A percentile compares a stretch with the other conserved stretches of the same genome.
Evolutionary conservation across 1,139 yeast genomes (phyloP).

Genomic region (Geotrichum carabidarum): DNA sequence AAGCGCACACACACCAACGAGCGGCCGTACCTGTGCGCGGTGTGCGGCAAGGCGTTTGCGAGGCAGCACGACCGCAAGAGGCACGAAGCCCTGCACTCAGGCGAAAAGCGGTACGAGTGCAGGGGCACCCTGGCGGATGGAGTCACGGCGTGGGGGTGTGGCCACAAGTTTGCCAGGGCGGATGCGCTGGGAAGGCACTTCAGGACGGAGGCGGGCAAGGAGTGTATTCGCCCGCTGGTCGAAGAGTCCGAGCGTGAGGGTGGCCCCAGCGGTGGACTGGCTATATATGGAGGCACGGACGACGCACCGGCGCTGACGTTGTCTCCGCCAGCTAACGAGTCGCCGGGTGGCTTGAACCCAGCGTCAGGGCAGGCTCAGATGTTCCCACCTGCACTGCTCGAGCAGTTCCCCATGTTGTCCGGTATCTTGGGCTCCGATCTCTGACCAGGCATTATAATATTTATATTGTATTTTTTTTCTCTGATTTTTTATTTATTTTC

Average conservation of each 20-base stretch:
- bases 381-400: conserved; percentile 11
- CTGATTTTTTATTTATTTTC: no score
- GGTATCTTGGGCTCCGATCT: not conserved
- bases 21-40: conserved; percentile 77
- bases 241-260: conserved; percentile 55
- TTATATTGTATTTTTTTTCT: no score
- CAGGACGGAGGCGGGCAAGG: conserved; percentile 87
- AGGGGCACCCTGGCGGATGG: conserved; percentile 65
- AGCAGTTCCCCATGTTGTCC: conserved; percentile 15
- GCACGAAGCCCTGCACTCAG: conserved; percentile 89
- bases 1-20: conserved; percentile 91
- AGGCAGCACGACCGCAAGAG: conserved; percentile 91
- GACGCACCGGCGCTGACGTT: conserved; percentile 25
- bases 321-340: conserved; percentile 26
- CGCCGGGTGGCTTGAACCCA: conserved; percentile 18
- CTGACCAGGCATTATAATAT: no score
- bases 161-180: conserved; percentile 87
- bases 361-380: not conserved
- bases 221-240: conserved; percentile 67
- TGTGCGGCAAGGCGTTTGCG: conserved; percentile 93
- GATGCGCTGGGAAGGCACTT: conserved; percentile 93
- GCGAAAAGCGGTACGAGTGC: conserved; percentile 84
- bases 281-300: conserved; percentile 24
- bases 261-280: conserved; percentile 4
- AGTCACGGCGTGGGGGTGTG: conserved; percentile 75